Conservation (phyloP, 1,284 basidiomycete genomes). For the Puccinia horiana region DNA sequence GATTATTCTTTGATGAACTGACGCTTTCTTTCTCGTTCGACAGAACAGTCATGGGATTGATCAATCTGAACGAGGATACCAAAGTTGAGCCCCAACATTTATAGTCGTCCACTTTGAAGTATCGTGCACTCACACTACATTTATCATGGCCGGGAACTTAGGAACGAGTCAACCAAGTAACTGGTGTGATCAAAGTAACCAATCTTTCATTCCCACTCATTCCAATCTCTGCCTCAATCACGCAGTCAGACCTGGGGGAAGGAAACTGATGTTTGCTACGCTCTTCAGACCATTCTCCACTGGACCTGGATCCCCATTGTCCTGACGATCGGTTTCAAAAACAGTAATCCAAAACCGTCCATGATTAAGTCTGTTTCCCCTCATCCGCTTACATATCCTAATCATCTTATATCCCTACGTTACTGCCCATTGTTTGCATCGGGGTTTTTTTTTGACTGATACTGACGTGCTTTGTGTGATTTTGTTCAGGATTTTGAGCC, state of each 20-base stretch:
- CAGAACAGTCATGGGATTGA: slow-evolving; percentile 8
- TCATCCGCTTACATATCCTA: background rate
- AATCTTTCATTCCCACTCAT: background rate
- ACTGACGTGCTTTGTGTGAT: background rate
- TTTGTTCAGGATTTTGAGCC: slow-evolving; percentile 12
- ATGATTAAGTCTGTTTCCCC: slow-evolving; percentile 20
- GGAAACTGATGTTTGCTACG: background rate
- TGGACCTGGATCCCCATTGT: slow-evolving; percentile 40
- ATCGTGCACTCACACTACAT: background rate
- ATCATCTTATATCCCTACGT: background rate
- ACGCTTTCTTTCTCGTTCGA: background rate
- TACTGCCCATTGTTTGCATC: background rate
- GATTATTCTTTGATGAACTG: too few species aligned
- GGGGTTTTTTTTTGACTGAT: background rate
- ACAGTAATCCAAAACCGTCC: slow-evolving; percentile 32
- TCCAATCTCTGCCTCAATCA: background rate
- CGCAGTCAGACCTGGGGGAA: background rate
- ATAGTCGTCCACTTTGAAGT: too few species aligned
- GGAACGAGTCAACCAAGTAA: slow-evolving; percentile 35
- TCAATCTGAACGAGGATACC: slow-evolving; percentile 26
- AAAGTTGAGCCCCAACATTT: slow-evolving; percentile 19
- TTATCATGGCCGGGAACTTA: background rate
- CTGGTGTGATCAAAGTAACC: slow-evolving; percentile 10
- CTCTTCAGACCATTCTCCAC: slow-evolving; percentile 17
- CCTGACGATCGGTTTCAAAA: slow-evolving; percentile 26